Evolutionary conservation across 176 grass and related monocot genomes (phyloP), one percentile per base, ranked within the genome.

Genomic region (Hyparrhenia diplandra): DNA sequence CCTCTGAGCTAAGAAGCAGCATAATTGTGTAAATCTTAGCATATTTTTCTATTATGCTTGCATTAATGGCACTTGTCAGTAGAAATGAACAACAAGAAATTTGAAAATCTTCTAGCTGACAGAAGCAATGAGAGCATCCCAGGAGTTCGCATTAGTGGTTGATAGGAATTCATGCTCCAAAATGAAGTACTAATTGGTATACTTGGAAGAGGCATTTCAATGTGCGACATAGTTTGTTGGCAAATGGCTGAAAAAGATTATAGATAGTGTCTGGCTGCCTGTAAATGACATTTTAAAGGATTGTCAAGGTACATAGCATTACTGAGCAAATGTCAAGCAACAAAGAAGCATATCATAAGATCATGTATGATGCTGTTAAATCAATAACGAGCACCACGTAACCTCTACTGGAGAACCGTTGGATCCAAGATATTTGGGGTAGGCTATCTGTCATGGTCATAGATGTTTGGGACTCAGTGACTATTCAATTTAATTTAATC

Each of bases 61-160:
- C 24, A 52, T 12, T 28, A 6, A 58, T 45, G 30, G 24, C 34
- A 13, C 64, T 71, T 11, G 57, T 32, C 55, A 4, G 25, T 52
- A 55, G 35, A 64, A 65, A 83, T 83, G 67, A 83, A 29, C 66
- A 73, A 58, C n/a, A 59, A n/a, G 23, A 52, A 8, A 59, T 79
- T 59, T 30, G 12, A 18, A 73, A 62, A 66, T 35, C 64, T 78
- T 57, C 4, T 66, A 34, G 68, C 64, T 67, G 36, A 47, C 41
- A 59, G 55, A 49, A 51, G 65, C 1, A 63, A 45, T 73, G n/a
- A 42, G 66, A 45, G 14, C 35, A 31, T 46, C n/a, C n/a, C 34
- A 45, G 45, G 13, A 76, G 7, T 69, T 76, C 32, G 9, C 12
- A 21, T 31, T 34, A 67, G 49, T 42, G 18, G 18, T 58, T 35